phyloP scores from a whole-genome alignment of 306 rosid species.

The Lathyrus oleraceus region DNA sequence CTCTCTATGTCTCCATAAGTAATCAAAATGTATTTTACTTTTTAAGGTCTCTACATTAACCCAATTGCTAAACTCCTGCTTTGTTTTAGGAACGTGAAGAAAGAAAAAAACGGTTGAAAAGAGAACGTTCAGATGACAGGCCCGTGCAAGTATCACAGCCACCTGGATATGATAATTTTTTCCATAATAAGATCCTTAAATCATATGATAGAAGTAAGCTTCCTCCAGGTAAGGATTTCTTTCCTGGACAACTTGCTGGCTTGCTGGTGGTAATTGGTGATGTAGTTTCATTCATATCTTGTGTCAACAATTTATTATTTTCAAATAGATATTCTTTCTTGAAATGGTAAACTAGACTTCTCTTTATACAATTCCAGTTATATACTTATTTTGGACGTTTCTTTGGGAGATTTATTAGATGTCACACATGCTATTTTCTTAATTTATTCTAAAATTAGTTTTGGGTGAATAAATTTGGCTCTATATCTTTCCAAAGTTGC shows the following conservation, averaged over 20 bases:
- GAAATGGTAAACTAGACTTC: constrained; percentile 19
- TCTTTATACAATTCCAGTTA: constrained; percentile 13
- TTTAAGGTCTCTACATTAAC: neutral
- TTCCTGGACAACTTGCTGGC: constrained; percentile 24
- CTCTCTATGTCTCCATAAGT: neutral
- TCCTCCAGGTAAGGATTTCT: constrained; percentile 77
- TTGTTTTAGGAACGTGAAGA: constrained; percentile 85
- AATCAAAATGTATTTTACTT: constrained; percentile 23
- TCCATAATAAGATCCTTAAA: constrained; percentile 56
- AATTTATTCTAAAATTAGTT: constrained; percentile 9
- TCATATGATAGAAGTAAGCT: constrained; percentile 73
- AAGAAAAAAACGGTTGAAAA: constrained; percentile 72
- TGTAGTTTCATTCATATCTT: constrained; percentile 17
- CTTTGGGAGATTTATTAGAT: constrained; percentile 7
- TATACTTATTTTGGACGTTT: constrained; percentile 5
- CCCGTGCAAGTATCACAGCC: constrained; percentile 62
- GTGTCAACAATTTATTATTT: constrained; percentile 17
- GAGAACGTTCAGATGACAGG: constrained; percentile 77
- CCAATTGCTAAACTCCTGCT: constrained; percentile 36
- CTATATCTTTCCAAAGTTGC: constrained; percentile 11
- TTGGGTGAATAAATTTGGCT: constrained; percentile 8
- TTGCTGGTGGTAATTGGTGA: constrained; percentile 5
- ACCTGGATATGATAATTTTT: constrained; percentile 56
- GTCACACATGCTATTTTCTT: constrained; percentile 11
- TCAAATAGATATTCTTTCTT: constrained; percentile 7